Evolutionary conservation across 306 rosid genomes (phyloP), one percentile per base, ranked within the genome.

Genomic region (Citrullus amarus): DNA sequence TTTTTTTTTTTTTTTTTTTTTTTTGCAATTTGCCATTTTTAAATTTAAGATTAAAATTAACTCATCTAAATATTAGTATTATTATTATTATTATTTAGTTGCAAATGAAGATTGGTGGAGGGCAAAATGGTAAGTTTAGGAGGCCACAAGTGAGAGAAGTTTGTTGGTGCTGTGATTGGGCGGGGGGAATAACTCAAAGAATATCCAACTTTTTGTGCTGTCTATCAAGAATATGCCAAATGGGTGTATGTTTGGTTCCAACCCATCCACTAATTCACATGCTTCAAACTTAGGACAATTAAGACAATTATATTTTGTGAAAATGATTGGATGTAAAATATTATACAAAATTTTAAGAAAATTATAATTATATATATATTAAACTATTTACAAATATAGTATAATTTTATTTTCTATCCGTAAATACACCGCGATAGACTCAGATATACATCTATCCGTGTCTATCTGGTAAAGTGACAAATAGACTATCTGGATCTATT

Each of bases 191-290:
- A 58, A 41, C 48, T 6, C 11, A 79, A 79, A 82, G 98, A 92
- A 94, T 94, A 94, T 94, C 93, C 98, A 81, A 55, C 18, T 6
- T 84, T 68, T 62, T 86, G 88, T 86, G 85, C 89, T 75, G 46
- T 60, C 46, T 8, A 15, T 68, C 32, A 34, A 81, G 97, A 92
- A 94, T 90, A 92, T 92, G 93, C 98, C 82, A 73, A 83, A 41
- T 51, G 44, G 67, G 76, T 34, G 9, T 73, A 82, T 69, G 71
- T 84, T 83, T 82, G 54, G 50, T 32, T 63, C 79, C 46, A 20
- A 46, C 25, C 38, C 51, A 68, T 71, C 32, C 20, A 65, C 41
- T 63, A 10, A 50, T 30, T 4, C 9, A 17, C 17, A 32, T 15
- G 4, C 39, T 36, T 36, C 6, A 36, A 62, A 71, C 56, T n/a